A percentile compares a stretch with the other conserved stretches of the same genome.
Conservation (phyloP, 2,329 filamentous ascomycete genomes). For the Akanthomyces dipterigenus region DNA sequence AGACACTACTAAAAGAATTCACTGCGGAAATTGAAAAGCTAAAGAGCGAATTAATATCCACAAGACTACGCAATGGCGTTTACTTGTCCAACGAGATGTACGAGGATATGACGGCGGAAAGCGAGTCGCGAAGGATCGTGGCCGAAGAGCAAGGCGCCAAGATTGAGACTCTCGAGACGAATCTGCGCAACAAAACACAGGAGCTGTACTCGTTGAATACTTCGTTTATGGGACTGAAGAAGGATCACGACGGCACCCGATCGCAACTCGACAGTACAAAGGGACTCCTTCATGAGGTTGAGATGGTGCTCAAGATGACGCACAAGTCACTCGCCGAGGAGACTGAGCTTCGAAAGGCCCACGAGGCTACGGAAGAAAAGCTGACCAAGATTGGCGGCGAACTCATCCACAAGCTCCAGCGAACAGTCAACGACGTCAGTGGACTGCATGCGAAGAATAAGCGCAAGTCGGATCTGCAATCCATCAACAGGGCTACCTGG, state of each 20-base stretch:
- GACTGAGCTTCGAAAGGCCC: constrained; percentile 69
- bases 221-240: constrained; percentile 81
- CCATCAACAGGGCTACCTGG: constrained; percentile 74
- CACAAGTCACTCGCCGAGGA: constrained; percentile 73
- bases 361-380: constrained; percentile 75
- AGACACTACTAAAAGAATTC: constrained; percentile 83
- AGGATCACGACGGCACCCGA: constrained; percentile 76
- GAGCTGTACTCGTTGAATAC: constrained; percentile 83
- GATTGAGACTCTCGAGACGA: constrained; percentile 86
- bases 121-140: constrained; percentile 84
- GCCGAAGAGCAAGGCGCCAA: constrained; percentile 88
- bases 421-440: constrained; percentile 72
- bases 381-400: constrained; percentile 67
- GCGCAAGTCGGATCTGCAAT: constrained; percentile 77
- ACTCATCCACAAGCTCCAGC: constrained; percentile 70
- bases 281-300: constrained; percentile 77
- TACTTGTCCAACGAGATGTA: constrained; percentile 85
- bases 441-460: constrained; percentile 80
- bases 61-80: constrained; percentile 87
- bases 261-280: constrained; percentile 70
- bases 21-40: constrained; percentile 89
- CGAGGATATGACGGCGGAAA: constrained; percentile 86
- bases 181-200: constrained; percentile 87
- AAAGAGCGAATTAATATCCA: constrained; percentile 88
- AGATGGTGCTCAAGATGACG: constrained; percentile 73